phyloP scores from a whole-genome alignment of 179 eudicot species.

The Spinacia oleracea region DNA sequence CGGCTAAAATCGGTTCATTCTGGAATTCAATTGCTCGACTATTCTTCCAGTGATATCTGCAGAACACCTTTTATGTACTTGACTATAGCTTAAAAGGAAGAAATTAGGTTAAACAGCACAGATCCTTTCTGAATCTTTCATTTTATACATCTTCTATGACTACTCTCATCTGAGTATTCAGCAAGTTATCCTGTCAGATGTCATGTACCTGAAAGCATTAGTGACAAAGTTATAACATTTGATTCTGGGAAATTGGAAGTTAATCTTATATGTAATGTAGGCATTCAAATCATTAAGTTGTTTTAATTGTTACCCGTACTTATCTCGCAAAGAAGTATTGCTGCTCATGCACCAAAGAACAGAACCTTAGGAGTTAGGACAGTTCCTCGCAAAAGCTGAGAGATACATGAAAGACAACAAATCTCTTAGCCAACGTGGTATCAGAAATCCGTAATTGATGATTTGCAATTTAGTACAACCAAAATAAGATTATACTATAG shows the following conservation, averaged over 20 bases:
- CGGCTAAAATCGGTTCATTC: background rate
- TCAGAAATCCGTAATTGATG: background rate
- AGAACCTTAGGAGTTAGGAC: background rate
- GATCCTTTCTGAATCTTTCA: background rate
- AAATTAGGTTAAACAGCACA: background rate
- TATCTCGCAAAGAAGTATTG: background rate
- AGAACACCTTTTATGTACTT: background rate
- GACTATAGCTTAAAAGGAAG: background rate
- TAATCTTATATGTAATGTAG: background rate
- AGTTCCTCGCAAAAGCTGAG: background rate
- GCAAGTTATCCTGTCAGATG: background rate
- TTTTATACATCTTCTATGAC: background rate
- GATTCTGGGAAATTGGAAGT: background rate
- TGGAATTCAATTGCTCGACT: too few relatives aligned
- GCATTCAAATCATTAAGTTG: background rate
- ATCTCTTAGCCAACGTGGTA: background rate
- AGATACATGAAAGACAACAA: background rate
- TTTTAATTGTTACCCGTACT: constrained; percentile 6
- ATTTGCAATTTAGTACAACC: background rate
- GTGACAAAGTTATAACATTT: background rate
- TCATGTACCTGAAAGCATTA: constrained; percentile 8
- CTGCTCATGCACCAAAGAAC: background rate
- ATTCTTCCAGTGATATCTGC: background rate
- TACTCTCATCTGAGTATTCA: background rate
- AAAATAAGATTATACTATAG: background rate